Base-by-base conservation (phyloP, 2,329 filamentous ascomycete genomes). In the Mycosphaerella sp. region DNA sequence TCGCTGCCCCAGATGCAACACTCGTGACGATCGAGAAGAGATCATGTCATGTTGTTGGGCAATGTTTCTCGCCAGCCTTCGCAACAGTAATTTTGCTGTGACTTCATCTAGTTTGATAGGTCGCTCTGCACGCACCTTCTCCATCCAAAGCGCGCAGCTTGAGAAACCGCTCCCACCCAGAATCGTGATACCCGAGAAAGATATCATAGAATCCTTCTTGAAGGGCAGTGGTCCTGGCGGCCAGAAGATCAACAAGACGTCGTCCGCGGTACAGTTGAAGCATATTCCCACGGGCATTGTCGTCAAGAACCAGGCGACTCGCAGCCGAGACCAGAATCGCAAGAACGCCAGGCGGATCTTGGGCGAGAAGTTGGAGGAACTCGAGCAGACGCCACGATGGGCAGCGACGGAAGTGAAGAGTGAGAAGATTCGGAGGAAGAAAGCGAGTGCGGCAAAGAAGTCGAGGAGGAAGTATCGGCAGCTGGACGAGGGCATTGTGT, bases 201-300 rank as follows among this genome's bases (percentile, higher is more conserved):
- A 96, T 49, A 83, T 97, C 62, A 83, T 85, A 53, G 88, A 96
- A 67, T 80, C 79, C 41, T 97, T 95, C 73, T 78, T 98, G 57
- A 95, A 93, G 69, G 93, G 93, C 64, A 87, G 83, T 63, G 93
- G 93, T 1, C 92, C 93, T 0, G 93, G 93, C 23, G 93, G 93
- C 0, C 93, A 98, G 69, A 96, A 96, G 70, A 97, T 97, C 74
- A 98, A 98, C 74, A 98, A 98, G 82, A 98, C 93, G 26, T 90
- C 85, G 61, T 96, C 89, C 0, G 92, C 92, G 38, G 92, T 96
- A 2, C 93, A 98, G 70, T 78, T 98, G 36, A 93, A 86, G 62
- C 93, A 98, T 71, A 74, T 87, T 12, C 89, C 92, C 5, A 95
- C 91, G 0, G 92, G 92, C 57, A 83, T 96, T 50, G 91, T 97